Percentiles rank a stretch among this genome's conserved stretches.
Conservation (phyloP, 1,284 basidiomycete species). For the Schizophyllum amplum region DNA sequence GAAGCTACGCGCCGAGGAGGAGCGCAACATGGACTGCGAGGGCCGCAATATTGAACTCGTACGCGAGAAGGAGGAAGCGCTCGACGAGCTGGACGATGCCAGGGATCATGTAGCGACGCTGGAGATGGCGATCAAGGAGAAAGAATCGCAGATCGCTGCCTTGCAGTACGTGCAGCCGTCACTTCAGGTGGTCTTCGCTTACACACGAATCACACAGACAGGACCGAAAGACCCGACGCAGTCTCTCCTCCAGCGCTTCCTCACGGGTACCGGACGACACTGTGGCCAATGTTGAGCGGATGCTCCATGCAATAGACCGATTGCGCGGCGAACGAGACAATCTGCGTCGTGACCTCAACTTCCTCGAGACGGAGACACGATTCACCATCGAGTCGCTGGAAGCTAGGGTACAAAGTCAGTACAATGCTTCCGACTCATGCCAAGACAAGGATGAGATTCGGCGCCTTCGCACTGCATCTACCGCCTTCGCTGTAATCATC, state of each 20-base stretch:
- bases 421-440: background rate
- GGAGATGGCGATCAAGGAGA: constrained; percentile 19
- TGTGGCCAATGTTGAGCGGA: constrained; percentile 38
- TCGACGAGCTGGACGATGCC: constrained; percentile 33
- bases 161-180: constrained; percentile 17
- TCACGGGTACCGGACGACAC: constrained; percentile 23
- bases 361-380: constrained; percentile 61
- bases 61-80: constrained; percentile 37
- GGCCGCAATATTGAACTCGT: constrained; percentile 25
- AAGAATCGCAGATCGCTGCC: constrained; percentile 19
- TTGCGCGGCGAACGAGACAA: constrained; percentile 65
- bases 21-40: constrained; percentile 30
- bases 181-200: background rate
- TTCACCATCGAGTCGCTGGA: constrained; percentile 59
- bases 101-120: constrained; percentile 23
- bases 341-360: constrained; percentile 59
- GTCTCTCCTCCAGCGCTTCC: background rate
- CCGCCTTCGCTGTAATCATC: constrained; percentile 28
- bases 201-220: background rate
- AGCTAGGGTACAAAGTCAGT: constrained; percentile 27
- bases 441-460: constrained; percentile 18
- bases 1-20: constrained; percentile 34
- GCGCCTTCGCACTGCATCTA: constrained; percentile 22
- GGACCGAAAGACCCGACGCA: constrained; percentile 3
- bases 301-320: constrained; percentile 56